Evolutionary conservation across 129 eudicot species (phyloP).

Genomic region (Calendula officinalis): DNA sequence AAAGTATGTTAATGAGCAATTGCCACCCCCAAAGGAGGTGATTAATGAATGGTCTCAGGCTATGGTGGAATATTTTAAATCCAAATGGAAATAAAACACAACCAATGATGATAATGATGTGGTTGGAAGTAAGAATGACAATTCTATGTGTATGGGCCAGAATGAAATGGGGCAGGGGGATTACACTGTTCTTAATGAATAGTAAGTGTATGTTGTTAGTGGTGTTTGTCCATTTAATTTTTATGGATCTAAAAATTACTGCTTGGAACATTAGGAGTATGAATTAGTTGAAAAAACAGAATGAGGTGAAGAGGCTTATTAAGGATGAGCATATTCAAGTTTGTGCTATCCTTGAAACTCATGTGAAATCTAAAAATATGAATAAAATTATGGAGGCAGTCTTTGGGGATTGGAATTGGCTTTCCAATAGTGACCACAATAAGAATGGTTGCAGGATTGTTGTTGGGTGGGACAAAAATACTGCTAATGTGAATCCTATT

Average conservation of each 20-base stretch:
- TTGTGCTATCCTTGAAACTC: neutral
- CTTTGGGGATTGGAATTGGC: neutral
- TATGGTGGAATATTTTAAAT: neutral
- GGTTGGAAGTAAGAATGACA: neutral
- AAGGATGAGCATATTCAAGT: neutral
- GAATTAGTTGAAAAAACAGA: neutral
- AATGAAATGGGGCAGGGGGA: neutral
- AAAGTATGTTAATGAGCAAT: neutral
- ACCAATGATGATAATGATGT: neutral
- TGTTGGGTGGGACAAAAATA: neutral
- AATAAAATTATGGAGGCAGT: neutral
- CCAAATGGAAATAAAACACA: no score
- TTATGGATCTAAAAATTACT: neutral
- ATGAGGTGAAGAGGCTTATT: neutral
- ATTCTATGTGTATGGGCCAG: neutral
- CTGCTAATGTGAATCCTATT: neutral
- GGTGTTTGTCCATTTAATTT: no score
- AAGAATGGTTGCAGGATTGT: neutral
- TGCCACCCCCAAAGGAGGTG: neutral
- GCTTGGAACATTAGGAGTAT: neutral
- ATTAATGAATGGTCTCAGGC: neutral
- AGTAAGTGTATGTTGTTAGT: no score
- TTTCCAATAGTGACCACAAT: neutral
- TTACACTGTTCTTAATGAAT: neutral
- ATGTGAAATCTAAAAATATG: no score